phyloP scores from a whole-genome alignment of 345 rosid species.

The Arabidopsis arenosa region DNA sequence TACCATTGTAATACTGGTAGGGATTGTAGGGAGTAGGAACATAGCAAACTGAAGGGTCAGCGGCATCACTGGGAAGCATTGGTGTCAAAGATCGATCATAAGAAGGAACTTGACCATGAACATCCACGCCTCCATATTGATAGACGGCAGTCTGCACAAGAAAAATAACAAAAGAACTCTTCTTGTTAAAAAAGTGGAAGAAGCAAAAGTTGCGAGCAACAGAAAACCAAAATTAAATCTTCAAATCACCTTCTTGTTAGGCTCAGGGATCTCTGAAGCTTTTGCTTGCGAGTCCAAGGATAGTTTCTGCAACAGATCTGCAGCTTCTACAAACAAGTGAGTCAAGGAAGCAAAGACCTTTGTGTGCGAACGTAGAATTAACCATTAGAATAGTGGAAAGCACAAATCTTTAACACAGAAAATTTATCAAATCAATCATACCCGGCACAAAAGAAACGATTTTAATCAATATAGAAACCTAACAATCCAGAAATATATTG shows the following conservation, averaged over 20 bases:
- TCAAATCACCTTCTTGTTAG: slow-evolving; percentile 65
- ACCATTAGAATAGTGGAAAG: slow-evolving; percentile 20
- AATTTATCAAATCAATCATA: slow-evolving; percentile 8
- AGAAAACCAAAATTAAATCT: background rate
- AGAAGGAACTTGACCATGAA: slow-evolving; percentile 65
- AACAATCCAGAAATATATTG: slow-evolving; percentile 2
- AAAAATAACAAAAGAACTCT: background rate
- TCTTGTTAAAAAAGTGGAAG: background rate
- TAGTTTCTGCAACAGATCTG: slow-evolving; percentile 82
- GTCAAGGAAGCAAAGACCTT: slow-evolving; percentile 57
- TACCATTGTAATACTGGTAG: slow-evolving; percentile 63
- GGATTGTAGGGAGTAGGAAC: slow-evolving; percentile 66
- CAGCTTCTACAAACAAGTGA: slow-evolving; percentile 58
- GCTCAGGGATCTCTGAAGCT: slow-evolving; percentile 71
- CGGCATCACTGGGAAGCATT: slow-evolving; percentile 52
- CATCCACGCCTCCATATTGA: slow-evolving; percentile 69
- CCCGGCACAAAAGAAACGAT: slow-evolving; percentile 6
- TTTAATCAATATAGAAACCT: background rate
- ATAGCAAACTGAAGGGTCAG: slow-evolving; percentile 71
- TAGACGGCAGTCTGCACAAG: slow-evolving; percentile 59
- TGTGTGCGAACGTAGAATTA: background rate
- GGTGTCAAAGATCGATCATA: slow-evolving; percentile 72
- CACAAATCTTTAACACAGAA: background rate
- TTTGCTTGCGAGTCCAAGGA: slow-evolving; percentile 71
- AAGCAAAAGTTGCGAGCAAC: background rate